phyloP scores from a whole-genome alignment of 2,329 filamentous ascomycete genomes.

The Proliferodiscus dingleyae region DNA sequence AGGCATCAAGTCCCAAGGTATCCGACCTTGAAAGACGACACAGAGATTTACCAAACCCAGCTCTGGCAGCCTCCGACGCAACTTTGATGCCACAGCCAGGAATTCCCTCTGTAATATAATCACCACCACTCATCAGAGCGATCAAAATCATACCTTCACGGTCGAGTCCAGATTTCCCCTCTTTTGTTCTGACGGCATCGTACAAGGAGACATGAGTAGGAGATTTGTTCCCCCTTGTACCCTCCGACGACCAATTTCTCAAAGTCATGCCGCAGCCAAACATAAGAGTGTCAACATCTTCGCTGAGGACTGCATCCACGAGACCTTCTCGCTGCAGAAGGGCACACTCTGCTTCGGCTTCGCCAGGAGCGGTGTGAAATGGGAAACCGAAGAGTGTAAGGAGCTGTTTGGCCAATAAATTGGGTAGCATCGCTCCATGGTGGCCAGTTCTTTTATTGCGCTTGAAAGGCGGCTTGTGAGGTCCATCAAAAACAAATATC shows the following conservation, averaged over 20 bases:
- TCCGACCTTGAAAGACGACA: slow-evolving; percentile 61
- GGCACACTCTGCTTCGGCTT: slow-evolving; percentile 95
- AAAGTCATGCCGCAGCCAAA: slow-evolving; percentile 80
- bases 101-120: slow-evolving; percentile 86
- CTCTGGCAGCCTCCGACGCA: slow-evolving; percentile 83
- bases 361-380: slow-evolving; percentile 81
- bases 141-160: slow-evolving; percentile 89
- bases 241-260: slow-evolving; percentile 77
- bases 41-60: slow-evolving; percentile 76
- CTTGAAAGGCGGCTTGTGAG: slow-evolving; percentile 80
- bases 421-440: slow-evolving; percentile 60
- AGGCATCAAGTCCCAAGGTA: slow-evolving; percentile 53
- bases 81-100: slow-evolving; percentile 82
- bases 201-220: slow-evolving; percentile 88
- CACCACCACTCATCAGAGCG: slow-evolving; percentile 90
- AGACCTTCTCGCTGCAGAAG: slow-evolving; percentile 74
- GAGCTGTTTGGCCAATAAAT: slow-evolving; percentile 75
- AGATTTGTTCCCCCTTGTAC: slow-evolving; percentile 53
- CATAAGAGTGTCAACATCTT: slow-evolving; percentile 97
- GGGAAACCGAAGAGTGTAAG: slow-evolving; percentile 82
- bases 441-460: slow-evolving; percentile 70
- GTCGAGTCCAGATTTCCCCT: slow-evolving; percentile 56
- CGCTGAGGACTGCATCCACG: slow-evolving; percentile 89
- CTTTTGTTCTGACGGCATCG: slow-evolving; percentile 53
- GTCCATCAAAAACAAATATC: slow-evolving; percentile 87